phyloP scores from a whole-genome alignment of 495 filamentous ascomycete genomes.

The Pyrenopolyporus hunteri region DNA sequence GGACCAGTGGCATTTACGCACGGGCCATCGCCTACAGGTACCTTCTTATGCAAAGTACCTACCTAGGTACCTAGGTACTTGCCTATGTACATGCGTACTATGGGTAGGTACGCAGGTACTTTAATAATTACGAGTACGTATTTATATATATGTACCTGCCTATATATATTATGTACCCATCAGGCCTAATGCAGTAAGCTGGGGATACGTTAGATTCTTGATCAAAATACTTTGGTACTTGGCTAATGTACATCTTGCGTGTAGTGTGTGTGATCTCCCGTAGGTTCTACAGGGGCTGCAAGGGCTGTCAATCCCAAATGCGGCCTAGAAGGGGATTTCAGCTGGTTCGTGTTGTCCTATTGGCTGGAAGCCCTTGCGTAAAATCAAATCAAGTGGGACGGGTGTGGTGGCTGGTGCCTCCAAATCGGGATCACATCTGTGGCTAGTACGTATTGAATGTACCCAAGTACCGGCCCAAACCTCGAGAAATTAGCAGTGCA shows the following conservation, averaged over 20 bases:
- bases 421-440: conserved; percentile 25
- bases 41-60: neutral
- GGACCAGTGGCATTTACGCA: conserved; percentile 3
- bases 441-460: conserved; percentile 30
- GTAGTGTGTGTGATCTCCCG: conserved; percentile 8
- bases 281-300: conserved; percentile 2
- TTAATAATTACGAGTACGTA: too few relatives aligned
- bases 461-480: conserved; percentile 16
- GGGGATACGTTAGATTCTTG: too few relatives aligned
- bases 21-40: conserved; percentile 10
- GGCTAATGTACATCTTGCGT: neutral
- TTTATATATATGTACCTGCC: too few relatives aligned
- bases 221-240: too few relatives aligned
- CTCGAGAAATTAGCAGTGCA: conserved; percentile 34
- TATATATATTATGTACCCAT: too few relatives aligned
- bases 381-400: conserved; percentile 14
- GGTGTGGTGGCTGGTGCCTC: conserved; percentile 24
- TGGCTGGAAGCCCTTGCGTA: conserved; percentile 23
- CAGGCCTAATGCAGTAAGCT: too few relatives aligned
- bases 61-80: conserved; percentile 1
- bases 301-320: conserved; percentile 5
- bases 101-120: neutral
- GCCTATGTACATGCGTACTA: neutral
- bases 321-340: conserved; percentile 4
- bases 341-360: conserved; percentile 20